Conservation (phyloP, 495 filamentous ascomycete species). For the Penicillium bialowiezense region DNA sequence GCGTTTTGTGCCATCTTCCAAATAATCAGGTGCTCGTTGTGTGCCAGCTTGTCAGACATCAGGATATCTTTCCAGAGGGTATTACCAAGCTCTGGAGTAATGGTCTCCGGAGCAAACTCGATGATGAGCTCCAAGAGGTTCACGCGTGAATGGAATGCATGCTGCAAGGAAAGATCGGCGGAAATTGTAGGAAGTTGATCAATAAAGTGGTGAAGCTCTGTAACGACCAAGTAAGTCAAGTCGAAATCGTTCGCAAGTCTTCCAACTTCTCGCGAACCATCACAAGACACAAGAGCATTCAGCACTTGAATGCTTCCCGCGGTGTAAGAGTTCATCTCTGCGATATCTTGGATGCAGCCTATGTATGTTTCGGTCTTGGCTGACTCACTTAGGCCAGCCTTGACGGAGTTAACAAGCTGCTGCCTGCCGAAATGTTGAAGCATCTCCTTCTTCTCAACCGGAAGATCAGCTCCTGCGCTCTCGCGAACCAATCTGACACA, state of each 20-base stretch:
- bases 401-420: constrained; percentile 51
- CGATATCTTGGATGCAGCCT: constrained; percentile 57
- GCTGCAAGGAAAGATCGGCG: constrained; percentile 31
- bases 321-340: constrained; percentile 49
- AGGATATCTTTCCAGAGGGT: constrained; percentile 68
- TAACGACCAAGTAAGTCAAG: constrained; percentile 48
- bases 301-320: constrained; percentile 74
- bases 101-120: constrained; percentile 53
- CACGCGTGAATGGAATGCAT: constrained; percentile 49
- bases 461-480: constrained; percentile 42
- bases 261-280: constrained; percentile 46
- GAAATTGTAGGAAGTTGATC: constrained; percentile 36
- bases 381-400: constrained; percentile 45
- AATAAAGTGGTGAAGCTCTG: constrained; percentile 49
- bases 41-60: constrained; percentile 52
- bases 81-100: constrained; percentile 57
- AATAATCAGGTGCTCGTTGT: constrained; percentile 54
- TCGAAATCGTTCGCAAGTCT: constrained; percentile 53
- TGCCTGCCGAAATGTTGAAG: constrained; percentile 58
- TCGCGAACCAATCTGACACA: constrained; percentile 69
- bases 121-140: constrained; percentile 59
- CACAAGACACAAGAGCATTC: constrained; percentile 50
- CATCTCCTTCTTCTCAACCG: constrained; percentile 38
- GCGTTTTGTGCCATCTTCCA: constrained; percentile 63
- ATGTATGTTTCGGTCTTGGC: constrained; percentile 54